phyloP scores from a whole-genome alignment of 495 filamentous ascomycete genomes.

The Daldinia caldariorum region DNA sequence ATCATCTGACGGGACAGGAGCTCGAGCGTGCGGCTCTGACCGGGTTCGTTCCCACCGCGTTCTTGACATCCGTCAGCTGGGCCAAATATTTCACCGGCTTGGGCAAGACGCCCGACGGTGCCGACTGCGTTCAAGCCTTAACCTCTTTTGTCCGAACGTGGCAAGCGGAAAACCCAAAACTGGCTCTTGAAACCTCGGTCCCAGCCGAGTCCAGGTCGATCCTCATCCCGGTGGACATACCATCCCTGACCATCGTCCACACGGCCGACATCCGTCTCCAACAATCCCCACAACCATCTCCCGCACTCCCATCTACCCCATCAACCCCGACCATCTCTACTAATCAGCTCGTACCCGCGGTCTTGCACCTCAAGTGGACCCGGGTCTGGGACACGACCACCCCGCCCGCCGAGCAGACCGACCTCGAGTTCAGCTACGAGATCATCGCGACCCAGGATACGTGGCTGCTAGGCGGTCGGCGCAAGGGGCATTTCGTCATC shows the following conservation, averaged over 20 bases:
- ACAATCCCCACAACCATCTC: constrained; percentile 38
- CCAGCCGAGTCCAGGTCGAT: constrained; percentile 57
- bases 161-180: constrained; percentile 49
- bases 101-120: constrained; percentile 44
- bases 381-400: constrained; percentile 74
- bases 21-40: constrained; percentile 67
- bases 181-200: constrained; percentile 45
- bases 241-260: constrained; percentile 82
- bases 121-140: constrained; percentile 44
- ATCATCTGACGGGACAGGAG: constrained; percentile 64
- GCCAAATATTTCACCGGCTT: constrained; percentile 57
- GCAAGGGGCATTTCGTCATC: constrained; percentile 79
- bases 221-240: constrained; percentile 84
- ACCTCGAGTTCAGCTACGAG: constrained; percentile 85
- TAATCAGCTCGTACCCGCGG: constrained; percentile 76
- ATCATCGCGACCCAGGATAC: constrained; percentile 76
- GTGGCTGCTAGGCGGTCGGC: constrained; percentile 86
- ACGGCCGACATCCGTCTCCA: constrained; percentile 76
- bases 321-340: constrained; percentile 60
- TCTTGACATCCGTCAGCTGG: constrained; percentile 52
- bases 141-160: constrained; percentile 52
- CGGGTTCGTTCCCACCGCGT: constrained; percentile 58
- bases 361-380: constrained; percentile 78
- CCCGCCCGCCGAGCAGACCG: constrained; percentile 53
- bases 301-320: constrained; percentile 46